Percentiles rank a stretch among this genome's conserved stretches.
These are phyloP conservation scores for Russula earlei DNA, from an alignment of 768 basidiomycete genomes.

Conservation along the genomic window DNA sequence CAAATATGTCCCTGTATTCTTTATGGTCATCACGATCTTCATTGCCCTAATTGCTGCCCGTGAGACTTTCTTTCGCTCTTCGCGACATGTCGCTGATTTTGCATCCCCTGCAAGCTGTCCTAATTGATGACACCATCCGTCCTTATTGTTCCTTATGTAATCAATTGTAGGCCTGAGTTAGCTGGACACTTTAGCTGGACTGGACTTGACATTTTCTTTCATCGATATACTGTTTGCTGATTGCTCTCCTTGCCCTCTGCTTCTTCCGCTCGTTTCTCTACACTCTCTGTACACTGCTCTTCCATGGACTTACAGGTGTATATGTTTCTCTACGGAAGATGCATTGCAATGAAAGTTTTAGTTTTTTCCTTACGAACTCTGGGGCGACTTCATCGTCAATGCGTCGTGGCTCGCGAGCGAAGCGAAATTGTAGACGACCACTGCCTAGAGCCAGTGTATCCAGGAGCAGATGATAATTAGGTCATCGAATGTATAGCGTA, in stretches of 20 bases:
- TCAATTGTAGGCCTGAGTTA: constrained; percentile 53
- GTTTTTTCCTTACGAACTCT: background rate
- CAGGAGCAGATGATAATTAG: no score
- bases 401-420: background rate
- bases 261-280: background rate
- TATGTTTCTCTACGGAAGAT: constrained; percentile 1
- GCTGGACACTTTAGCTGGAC: no score
- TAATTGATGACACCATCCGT: constrained; percentile 51
- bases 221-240: constrained; percentile 10
- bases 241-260: background rate
- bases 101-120: constrained; percentile 37
- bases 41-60: constrained; percentile 69
- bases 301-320: constrained; percentile 7
- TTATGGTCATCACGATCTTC: constrained; percentile 58
- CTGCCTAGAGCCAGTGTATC: no score
- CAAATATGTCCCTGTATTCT: constrained; percentile 75
- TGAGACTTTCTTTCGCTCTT: constrained; percentile 33
- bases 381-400: background rate
- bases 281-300: background rate
- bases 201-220: background rate
- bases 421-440: no score
- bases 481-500: background rate
- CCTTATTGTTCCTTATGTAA: constrained; percentile 61
- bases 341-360: background rate
- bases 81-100: background rate